Evolutionary conservation across 1,284 basidiomycete species (phyloP), one percentile per base, ranked within the genome.

Genomic region (Ustilago bromivora): DNA sequence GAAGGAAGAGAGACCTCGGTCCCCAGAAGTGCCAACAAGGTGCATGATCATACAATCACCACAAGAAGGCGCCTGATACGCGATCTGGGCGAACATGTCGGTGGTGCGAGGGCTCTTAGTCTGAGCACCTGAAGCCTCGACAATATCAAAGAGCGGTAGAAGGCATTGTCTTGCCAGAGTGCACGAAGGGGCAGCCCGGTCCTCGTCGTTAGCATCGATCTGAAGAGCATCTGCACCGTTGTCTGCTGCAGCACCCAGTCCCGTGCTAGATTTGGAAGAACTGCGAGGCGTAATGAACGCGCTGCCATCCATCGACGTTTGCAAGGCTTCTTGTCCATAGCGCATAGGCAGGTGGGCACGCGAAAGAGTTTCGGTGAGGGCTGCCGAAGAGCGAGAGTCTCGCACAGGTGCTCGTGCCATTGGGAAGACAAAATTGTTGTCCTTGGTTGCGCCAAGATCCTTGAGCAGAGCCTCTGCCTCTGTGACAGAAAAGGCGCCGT

Each of bases 21-120:
- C n/a, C 15, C 65, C 65, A 2, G 70, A 72, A 9, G 63, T 17
- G 15, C 34, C 38, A 1, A 60, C 47, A 8, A 72, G 65, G 15
- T 72, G 61, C 36, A 47, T 31, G 7, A 72, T 3, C 28, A 72
- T 60, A 41, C 70, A 66, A 47, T 72, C 61, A 19, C 65, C 65
- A 28, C 70, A 72, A 9, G 4, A 11, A 6, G 61, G 57, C 17
- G 51, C 36, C n/a, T 46, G 55, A n/a, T 51, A 51, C 1, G 61
- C 38, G 3, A 71, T 35, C 0, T 40, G 56, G 3, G 17, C 12
- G 19, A 71, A 62, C 12, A 71, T 13, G 2, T 61, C 53, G 15
- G 58, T 41, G 5, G 54, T 54, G 54, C 54, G 58, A 6, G 55
- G 67, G 15, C 32, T 32, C 28, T 9, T 13, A 2, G 41, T 23